phyloP scores from a whole-genome alignment of 2,329 filamentous ascomycete species.

The Plenodomus biglobosus region DNA sequence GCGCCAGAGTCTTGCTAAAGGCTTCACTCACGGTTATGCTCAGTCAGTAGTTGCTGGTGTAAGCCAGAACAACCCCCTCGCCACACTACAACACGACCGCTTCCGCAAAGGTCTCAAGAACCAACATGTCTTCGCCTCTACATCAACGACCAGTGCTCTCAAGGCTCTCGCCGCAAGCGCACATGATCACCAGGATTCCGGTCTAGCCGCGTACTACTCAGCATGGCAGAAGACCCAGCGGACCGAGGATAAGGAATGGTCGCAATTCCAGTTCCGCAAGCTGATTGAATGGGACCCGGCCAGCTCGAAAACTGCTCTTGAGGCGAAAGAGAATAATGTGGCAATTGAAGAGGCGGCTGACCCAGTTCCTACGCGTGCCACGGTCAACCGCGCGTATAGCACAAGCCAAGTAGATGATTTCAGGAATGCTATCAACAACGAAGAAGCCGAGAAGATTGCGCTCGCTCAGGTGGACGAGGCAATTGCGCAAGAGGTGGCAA shows the following conservation, averaged over 20 bases:
- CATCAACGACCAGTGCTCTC: conserved; percentile 41
- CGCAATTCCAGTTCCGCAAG: conserved; percentile 85
- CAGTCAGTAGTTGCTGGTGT: conserved; percentile 93
- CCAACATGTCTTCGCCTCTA: conserved; percentile 71
- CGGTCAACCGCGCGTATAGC: conserved; percentile 54
- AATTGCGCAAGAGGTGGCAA: conserved; percentile 75
- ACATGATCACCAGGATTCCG: conserved; percentile 48
- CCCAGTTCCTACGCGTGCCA: conserved; percentile 30
- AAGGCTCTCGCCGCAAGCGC: conserved; percentile 35
- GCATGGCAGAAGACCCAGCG: conserved; percentile 79
- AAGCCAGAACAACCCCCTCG: conserved; percentile 61
- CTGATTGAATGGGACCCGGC: conserved; percentile 82
- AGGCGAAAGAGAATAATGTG: conserved; percentile 40
- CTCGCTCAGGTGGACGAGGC: conserved; percentile 84
- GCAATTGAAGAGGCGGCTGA: conserved; percentile 36
- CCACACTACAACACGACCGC: conserved; percentile 51
- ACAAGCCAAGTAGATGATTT: conserved; percentile 62
- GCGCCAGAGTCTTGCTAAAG: conserved; percentile 96
- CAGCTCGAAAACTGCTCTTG: conserved; percentile 43
- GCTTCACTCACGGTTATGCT: conserved; percentile 95
- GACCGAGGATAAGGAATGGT: conserved; percentile 79
- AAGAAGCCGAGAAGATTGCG: conserved; percentile 55
- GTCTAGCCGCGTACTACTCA: conserved; percentile 88
- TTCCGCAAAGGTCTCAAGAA: conserved; percentile 60
- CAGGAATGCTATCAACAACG: conserved; percentile 55